Conservation (phyloP, 805 yeast species). For the Metschnikowia bowlesiae region DNA sequence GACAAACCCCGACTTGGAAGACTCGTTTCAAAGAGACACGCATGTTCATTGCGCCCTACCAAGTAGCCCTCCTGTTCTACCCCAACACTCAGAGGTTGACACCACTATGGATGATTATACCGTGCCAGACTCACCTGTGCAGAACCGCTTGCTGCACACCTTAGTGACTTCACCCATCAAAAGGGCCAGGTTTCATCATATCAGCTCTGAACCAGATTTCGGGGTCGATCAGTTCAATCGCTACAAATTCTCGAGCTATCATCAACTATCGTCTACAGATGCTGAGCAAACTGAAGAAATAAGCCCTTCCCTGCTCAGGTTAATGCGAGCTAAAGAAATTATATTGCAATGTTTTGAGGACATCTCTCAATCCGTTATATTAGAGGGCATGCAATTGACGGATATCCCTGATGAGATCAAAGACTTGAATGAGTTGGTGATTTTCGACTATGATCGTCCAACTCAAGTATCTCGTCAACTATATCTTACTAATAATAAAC, state of each 20-base stretch:
- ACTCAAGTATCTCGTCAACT: constrained; percentile 37
- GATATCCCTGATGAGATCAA: constrained; percentile 55
- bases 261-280: constrained; percentile 32
- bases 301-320: constrained; percentile 7
- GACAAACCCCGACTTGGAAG: constrained; percentile 6
- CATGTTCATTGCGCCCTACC: constrained; percentile 17
- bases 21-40: background rate
- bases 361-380: constrained; percentile 37
- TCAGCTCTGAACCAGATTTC: constrained; percentile 41
- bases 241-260: constrained; percentile 25
- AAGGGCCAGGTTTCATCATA: background rate
- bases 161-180: constrained; percentile 1
- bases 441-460: constrained; percentile 26
- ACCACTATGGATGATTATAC: constrained; percentile 20
- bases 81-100: constrained; percentile 31
- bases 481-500: constrained; percentile 47
- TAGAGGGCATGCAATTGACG: constrained; percentile 45
- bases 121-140: constrained; percentile 28
- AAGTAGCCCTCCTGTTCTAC: constrained; percentile 38
- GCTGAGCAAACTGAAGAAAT: constrained; percentile 15
- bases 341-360: constrained; percentile 48
- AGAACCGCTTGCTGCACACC: constrained; percentile 7
- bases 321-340: constrained; percentile 33
- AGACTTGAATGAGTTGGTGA: constrained; percentile 53
- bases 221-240: constrained; percentile 50